Conservation (phyloP, 2,329 filamentous ascomycete species). For the Xylariaceae sp. region DNA sequence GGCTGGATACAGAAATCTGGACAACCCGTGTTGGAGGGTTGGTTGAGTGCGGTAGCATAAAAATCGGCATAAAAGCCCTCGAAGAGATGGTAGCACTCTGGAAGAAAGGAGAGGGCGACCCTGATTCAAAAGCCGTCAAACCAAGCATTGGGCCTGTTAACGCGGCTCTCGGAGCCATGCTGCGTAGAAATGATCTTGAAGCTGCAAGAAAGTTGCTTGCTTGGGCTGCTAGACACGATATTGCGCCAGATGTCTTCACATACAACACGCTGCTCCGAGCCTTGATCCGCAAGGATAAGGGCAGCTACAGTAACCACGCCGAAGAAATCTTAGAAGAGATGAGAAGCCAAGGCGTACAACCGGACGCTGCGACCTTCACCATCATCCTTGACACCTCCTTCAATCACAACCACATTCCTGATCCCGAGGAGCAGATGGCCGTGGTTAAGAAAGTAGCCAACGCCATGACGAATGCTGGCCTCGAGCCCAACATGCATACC, state of each 20-base stretch:
- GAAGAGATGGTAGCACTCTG: conserved; percentile 63
- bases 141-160: conserved; percentile 67
- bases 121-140: conserved; percentile 42
- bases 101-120: conserved; percentile 38
- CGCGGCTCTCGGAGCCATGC: conserved; percentile 61
- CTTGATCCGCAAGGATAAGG: conserved; percentile 50
- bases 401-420: conserved; percentile 35
- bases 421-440: conserved; percentile 44
- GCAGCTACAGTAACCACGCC: conserved; percentile 42
- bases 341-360: conserved; percentile 49
- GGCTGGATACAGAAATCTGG: conserved; percentile 66
- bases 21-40: conserved; percentile 65
- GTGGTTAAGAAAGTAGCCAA: conserved; percentile 52
- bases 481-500: conserved; percentile 57
- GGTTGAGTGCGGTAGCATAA: conserved; percentile 50
- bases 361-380: conserved; percentile 68
- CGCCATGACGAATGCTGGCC: conserved; percentile 53
- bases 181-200: conserved; percentile 44
- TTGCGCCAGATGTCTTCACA: conserved; percentile 53
- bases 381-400: conserved; percentile 63
- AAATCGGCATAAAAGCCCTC: conserved; percentile 59
- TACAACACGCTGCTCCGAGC: conserved; percentile 69
- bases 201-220: conserved; percentile 52
- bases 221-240: conserved; percentile 55
- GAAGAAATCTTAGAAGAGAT: conserved; percentile 55